Conservation (phyloP, 179 eudicot genomes). For the Silene coronaria region DNA sequence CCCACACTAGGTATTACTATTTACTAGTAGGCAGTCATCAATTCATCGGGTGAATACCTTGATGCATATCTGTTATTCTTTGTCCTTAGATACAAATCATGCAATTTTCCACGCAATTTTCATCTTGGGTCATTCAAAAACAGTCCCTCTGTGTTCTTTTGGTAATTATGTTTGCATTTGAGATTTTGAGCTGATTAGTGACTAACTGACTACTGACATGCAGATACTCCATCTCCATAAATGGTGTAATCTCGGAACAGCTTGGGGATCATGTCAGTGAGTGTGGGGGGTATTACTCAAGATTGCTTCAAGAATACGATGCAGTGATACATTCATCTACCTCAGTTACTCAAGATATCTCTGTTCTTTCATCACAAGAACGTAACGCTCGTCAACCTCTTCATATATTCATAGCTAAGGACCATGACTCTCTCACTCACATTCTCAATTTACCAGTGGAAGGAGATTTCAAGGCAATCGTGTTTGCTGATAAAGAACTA, state of each 20-base stretch:
- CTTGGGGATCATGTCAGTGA: constrained; percentile 47
- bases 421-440: constrained; percentile 28
- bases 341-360: constrained; percentile 23
- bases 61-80: too few relatives aligned
- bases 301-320: constrained; percentile 74
- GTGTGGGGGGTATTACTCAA: constrained; percentile 78
- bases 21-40: too few relatives aligned
- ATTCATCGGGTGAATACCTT: too few relatives aligned
- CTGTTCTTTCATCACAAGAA: constrained; percentile 53
- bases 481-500: constrained; percentile 51
- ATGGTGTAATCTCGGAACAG: constrained; percentile 49
- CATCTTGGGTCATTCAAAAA: too few relatives aligned
- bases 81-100: too few relatives aligned
- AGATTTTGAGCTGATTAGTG: background rate
- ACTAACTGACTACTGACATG: constrained; percentile 16
- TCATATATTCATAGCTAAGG: constrained; percentile 52
- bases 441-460: constrained; percentile 29
- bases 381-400: constrained; percentile 80
- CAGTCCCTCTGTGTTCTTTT: background rate
- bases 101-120: too few relatives aligned
- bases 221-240: constrained; percentile 72
- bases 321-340: constrained; percentile 55
- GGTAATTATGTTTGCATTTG: background rate
- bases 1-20: background rate
- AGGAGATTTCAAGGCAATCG: constrained; percentile 35